Evolutionary conservation across 2,329 filamentous ascomycete species (phyloP), one percentile per base, ranked within the genome.

Genomic region (Claviceps cyperi): DNA sequence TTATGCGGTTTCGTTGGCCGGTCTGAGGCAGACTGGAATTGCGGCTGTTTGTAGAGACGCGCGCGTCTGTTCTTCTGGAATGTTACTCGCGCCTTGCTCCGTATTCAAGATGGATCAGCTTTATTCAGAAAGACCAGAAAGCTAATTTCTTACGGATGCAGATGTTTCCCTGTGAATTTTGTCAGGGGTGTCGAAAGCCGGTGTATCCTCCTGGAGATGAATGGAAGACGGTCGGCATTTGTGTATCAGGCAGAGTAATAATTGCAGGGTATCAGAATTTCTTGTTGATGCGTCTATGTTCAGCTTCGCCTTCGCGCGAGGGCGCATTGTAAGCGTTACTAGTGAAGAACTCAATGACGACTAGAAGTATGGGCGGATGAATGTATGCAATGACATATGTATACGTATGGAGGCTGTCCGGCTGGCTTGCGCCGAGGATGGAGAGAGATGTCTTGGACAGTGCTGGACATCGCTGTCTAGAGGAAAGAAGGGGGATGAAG

Each of bases 1-100:
- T 28, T 32, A 5, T 44, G 32, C 11, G 28, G 17, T 37, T 39
- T 39, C 32, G 44, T 41, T 41, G 39, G 19, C 17, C 39, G 19
- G n/a, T 32, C 14, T 21, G 43, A 17, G 15, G 43, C n/a, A n/a
- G 15, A 40, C 46, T 47, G 46, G 46, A 47, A 47, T 47, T 47
- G 46, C 36, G 36, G 24, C 24, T 28, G 8, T 28, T 28, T 9
- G 8, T 28, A 28, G 8, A 39, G 17, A 24, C 21, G 19, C 14
- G 13, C 36, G 46, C 36, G 36, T 47, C 22, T 35, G 36, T 9
- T 24, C 8, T 28, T 8, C n/a, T 15, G 46, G 36, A 47, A 40
- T 47, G 46, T n/a, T 28, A 37, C n/a, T n/a, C 21, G 37, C 22
- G 36, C 37, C 6, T 37, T 40, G 39, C 15, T 19, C 46, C 36